phyloP scores from a whole-genome alignment of 164 flowering plant species.

The Stephania yunnanensis region DNA sequence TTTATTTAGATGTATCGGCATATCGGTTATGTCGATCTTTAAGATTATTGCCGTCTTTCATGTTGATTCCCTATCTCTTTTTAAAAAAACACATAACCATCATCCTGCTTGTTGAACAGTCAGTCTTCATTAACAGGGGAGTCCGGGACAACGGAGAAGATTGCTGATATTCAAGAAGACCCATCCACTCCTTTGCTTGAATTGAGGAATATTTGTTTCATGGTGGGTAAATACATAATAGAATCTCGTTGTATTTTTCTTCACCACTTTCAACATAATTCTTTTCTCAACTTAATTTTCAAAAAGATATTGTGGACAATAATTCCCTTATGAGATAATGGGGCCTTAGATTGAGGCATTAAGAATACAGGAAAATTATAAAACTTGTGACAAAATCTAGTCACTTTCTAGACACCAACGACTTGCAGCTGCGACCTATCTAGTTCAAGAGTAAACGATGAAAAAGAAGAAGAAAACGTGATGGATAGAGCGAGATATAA shows the following conservation, averaged over 20 bases:
- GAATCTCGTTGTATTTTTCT: neutral
- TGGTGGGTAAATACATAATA: constrained; percentile 36
- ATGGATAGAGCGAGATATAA: too few relatives aligned
- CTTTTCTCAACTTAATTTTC: neutral
- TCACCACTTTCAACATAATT: neutral
- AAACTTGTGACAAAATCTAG: too few relatives aligned
- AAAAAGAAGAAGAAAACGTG: too few relatives aligned
- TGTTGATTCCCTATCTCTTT: constrained; percentile 12
- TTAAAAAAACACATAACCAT: constrained; percentile 25
- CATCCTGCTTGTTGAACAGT: constrained; percentile 52
- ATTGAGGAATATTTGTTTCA: constrained; percentile 71
- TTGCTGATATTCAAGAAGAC: constrained; percentile 55
- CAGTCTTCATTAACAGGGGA: constrained; percentile 86
- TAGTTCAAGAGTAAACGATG: too few relatives aligned
- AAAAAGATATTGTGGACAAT: neutral
- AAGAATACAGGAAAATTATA: neutral
- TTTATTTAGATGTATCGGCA: neutral
- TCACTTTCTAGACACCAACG: too few relatives aligned
- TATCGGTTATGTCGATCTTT: neutral
- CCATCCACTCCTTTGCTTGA: constrained; percentile 61
- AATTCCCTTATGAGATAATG: neutral
- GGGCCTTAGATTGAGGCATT: neutral
- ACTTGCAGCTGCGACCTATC: too few relatives aligned
- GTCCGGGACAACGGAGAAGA: constrained; percentile 56
- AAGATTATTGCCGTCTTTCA: neutral